Evolutionary conservation across 2,329 filamentous ascomycete species (phyloP), one percentile per base, ranked within the genome.

Genomic region (Clarireedia paspali): DNA sequence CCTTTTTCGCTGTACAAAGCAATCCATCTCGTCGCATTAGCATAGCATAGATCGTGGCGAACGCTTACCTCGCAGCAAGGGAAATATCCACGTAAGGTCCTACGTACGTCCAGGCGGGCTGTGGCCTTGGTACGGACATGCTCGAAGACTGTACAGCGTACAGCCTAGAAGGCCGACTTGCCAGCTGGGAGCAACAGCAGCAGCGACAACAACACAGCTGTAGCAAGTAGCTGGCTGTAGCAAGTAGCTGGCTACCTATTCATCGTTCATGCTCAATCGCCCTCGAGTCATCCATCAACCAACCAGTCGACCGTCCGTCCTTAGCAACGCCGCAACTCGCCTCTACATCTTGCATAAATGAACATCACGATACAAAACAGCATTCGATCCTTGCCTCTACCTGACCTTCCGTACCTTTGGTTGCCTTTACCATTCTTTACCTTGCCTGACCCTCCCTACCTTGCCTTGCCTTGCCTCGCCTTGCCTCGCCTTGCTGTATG

Each of bases 321-420:
- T 30, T 30, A 12, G 27, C 27, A 30, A 10, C 27, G 27, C 12
- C 27, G 27, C 27, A 30, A 53, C 10, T 34, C 20, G 20, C 20
- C 2, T 20, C 34, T 48, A 23, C 20, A 45, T 45, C 51, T 48
- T 54, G 52, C 45, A 54, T 49, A 54, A 54, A 54, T 49, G 23
- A 49, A 34, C 45, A 26, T 40, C 42, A 48, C 44, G n/a, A 20
- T 20, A 24, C 20, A 24, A 48, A 20, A 20, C 2, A 2, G 20
- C 20, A 20, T 20, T 20, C 2, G 20, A 38, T 39, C 52, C 47
- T 54, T 49, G 45, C n/a, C 20, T 10, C n/a, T 20, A 53, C 30
- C 12, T 23, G 30, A 45, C 20, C 20, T 20, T 27, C 38, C 45
- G 34, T 44, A 23, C 27, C 30, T 36, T 30, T 20, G 20, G 20